Percentiles rank a stretch among this genome's conserved stretches.
Evolutionary conservation across 257 asterid genomes (phyloP).

Genomic region (Rhazya stricta): DNA sequence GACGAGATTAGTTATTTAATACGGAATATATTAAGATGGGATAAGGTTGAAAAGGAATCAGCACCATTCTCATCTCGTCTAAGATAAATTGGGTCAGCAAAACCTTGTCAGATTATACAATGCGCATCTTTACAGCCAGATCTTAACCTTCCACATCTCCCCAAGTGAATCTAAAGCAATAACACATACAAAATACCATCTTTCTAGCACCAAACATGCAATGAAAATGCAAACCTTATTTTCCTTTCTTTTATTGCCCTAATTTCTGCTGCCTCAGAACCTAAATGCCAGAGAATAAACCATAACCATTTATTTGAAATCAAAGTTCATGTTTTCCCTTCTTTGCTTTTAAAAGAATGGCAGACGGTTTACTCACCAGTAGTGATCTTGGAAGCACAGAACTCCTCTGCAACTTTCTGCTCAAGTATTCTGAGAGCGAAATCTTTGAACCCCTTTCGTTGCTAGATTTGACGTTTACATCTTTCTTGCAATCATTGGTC

Average conservation of each 20-base stretch:
- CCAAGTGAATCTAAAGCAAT: background rate
- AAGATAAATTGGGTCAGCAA: background rate
- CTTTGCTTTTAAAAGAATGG: background rate
- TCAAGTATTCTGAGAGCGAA: conserved; percentile 63
- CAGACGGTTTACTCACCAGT: conserved; percentile 28
- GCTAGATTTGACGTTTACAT: conserved; percentile 26
- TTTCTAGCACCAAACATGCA: background rate
- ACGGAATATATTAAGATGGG: too few species aligned
- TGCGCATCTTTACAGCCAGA: background rate
- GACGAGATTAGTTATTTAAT: background rate
- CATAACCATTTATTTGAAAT: background rate
- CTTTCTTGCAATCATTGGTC: conserved; percentile 26
- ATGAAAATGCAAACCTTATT: too few species aligned
- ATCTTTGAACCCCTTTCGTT: conserved; percentile 35
- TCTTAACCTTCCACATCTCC: background rate
- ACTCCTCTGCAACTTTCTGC: conserved; percentile 51
- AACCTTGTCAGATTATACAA: background rate
- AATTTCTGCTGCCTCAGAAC: background rate
- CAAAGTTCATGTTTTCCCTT: background rate
- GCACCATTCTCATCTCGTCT: background rate
- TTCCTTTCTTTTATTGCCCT: background rate
- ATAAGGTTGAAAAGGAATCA: background rate
- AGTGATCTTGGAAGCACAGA: conserved; percentile 47
- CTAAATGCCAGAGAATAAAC: background rate
- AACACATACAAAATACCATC: background rate